Percentiles rank a stretch among this genome's conserved stretches.
Conservation (phyloP, 2,329 filamentous ascomycete species). For the Cladosporium sp. region DNA sequence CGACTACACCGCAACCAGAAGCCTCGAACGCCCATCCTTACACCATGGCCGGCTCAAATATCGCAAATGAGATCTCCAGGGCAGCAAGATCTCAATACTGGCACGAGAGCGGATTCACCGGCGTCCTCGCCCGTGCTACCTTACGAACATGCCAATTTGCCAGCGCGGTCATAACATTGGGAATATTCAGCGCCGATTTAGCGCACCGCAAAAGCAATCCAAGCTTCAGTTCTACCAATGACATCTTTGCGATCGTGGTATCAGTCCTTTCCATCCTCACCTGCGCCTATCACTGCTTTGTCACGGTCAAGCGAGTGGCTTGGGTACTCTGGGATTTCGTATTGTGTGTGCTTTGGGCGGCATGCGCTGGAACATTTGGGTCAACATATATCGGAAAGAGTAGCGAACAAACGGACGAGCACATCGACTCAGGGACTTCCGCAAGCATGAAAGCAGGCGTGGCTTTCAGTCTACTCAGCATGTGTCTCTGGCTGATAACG, state of each 20-base stretch:
- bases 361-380: not conserved
- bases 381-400: not conserved
- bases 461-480: not conserved
- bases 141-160: not conserved
- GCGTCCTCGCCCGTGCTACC: not conserved
- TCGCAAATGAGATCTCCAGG: too few relatives aligned
- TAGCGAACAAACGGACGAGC: not conserved
- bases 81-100: not conserved
- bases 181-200: not conserved
- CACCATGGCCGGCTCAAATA: too few relatives aligned
- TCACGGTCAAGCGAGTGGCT: not conserved
- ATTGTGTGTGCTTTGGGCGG: not conserved
- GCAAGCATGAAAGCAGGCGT: conserved; percentile 1
- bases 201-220: not conserved
- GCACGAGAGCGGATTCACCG: conserved; percentile 2
- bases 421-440: not conserved
- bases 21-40: conserved; percentile 74
- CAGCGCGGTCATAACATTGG: not conserved
- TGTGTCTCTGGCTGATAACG: conserved; percentile 1
- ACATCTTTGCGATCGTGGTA: conserved; percentile 2
- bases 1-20: too few relatives aligned
- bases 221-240: not conserved
- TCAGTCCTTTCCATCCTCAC: not conserved
- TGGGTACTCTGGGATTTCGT: conserved; percentile 3
- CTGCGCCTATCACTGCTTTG: not conserved